Evolutionary conservation across 139 green algal genomes (phyloP).

Genomic region (Medakamo hakoo): DNA sequence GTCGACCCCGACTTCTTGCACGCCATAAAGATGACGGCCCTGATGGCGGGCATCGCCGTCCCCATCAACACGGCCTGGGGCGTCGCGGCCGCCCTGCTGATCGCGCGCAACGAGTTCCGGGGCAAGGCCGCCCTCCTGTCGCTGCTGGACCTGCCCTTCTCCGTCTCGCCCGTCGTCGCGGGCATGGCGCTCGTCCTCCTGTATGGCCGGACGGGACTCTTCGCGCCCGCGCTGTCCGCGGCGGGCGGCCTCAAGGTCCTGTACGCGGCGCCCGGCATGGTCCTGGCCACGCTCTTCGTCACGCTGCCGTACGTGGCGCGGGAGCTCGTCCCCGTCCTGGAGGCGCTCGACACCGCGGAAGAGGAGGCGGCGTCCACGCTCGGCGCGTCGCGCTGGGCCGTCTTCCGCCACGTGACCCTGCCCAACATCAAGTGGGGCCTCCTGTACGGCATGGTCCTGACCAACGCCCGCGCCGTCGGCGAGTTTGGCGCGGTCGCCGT

Average conservation of each 20-base stretch:
- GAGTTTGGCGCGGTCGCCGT: conserved; percentile 80
- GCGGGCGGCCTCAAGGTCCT: conserved; percentile 55
- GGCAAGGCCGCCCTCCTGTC: conserved; percentile 60
- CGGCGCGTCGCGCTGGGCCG: conserved; percentile 30
- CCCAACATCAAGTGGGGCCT: conserved; percentile 78
- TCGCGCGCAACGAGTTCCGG: conserved; percentile 62
- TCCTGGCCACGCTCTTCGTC: conserved; percentile 73
- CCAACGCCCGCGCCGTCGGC: conserved; percentile 74
- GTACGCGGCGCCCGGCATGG: conserved; percentile 77
- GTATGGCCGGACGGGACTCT: conserved; percentile 72
- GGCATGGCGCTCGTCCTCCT: conserved; percentile 74
- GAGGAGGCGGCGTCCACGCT: conserved; percentile 67
- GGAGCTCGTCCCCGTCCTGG: conserved; percentile 73
- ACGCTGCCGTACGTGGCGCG: conserved; percentile 75
- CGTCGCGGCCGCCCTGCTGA: conserved; percentile 37
- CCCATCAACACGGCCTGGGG: conserved; percentile 59
- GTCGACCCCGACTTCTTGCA: conserved; percentile 64
- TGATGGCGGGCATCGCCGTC: conserved; percentile 49
- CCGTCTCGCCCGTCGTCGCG: conserved; percentile 55
- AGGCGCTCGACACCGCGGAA: conserved; percentile 56
- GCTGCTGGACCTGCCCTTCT: conserved; percentile 76
- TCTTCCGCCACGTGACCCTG: conserved; percentile 80
- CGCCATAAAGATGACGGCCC: conserved; percentile 46
- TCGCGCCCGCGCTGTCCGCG: conserved; percentile 43
- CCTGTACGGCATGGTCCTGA: conserved; percentile 77